Evolutionary conservation across 495 filamentous ascomycete species (phyloP), one percentile per base, ranked within the genome.

Genomic region (Podospora fimiseda): DNA sequence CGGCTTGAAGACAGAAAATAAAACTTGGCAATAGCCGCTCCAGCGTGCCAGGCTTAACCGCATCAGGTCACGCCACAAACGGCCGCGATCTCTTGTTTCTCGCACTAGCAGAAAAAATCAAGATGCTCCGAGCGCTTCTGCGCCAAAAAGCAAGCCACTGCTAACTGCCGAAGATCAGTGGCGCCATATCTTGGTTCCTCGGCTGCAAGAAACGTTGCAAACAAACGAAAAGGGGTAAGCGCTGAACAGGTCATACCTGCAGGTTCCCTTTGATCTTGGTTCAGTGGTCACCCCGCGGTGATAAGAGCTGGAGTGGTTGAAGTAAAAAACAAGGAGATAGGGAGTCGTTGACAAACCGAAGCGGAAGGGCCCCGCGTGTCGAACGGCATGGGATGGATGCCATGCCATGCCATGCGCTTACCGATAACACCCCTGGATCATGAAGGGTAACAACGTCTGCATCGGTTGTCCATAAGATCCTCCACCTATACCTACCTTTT

Each of bases 161-260:
- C n/a, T 23, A 47, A 47, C 44, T 47, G 44, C 44, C 44, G 44
- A 47, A 27, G 44, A 47, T 33, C 44, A 5, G 27, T 33, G 27
- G 27, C 27, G 27, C 27, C 5, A 6, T 5, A 33, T 33, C 27
- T n/a, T n/a, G n/a, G n/a, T n/a, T n/a, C n/a, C n/a, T n/a, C n/a
- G n/a, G n/a, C n/a, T n/a, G n/a, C n/a, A n/a, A n/a, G n/a, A n/a
- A n/a, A n/a, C n/a, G n/a, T n/a, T n/a, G n/a, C n/a, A n/a, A n/a
- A n/a, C n/a, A n/a, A n/a, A n/a, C n/a, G n/a, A n/a, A n/a, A n/a
- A n/a, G n/a, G n/a, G n/a, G n/a, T n/a, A n/a, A n/a, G n/a, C n/a
- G n/a, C n/a, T n/a, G n/a, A n/a, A n/a, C n/a, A n/a, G n/a, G n/a
- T n/a, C n/a, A n/a, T n/a, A n/a, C n/a, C n/a, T n/a, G n/a, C n/a